Evolutionary conservation across 805 yeast genomes (phyloP), one percentile per base, ranked within the genome.

Genomic region (Candida silvicultrix): DNA sequence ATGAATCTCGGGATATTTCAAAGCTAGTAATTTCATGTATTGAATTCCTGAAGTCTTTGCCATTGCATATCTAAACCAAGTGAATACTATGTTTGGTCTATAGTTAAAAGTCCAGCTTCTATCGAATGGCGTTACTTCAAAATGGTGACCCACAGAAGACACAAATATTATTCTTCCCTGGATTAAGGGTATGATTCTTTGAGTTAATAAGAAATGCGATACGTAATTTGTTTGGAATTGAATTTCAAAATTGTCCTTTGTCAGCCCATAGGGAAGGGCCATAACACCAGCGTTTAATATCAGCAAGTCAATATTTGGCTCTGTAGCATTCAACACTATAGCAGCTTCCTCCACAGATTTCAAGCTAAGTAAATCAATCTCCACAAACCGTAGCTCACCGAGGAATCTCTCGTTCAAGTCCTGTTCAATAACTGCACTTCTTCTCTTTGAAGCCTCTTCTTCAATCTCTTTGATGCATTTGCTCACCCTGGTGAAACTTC

Each of bases 41-140:
- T 88, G 96, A 39, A 87, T 86, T 0, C 86, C 85, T 0, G 85
- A 83, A 1, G 85, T 78, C 58, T 88, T 88, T 14, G 94, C 86
- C 63, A 79, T 65, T 1, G 87, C 89, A 55, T 85, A 88, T 41
- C 96, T 67, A 46, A 85, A 68, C 86, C 89, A 83, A 0, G 92
- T 81, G 63, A 84, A 88, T 1, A 85, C 36, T 38, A 83, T 70
- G 54, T 82, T 77, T 3, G 96, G 96, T 35, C 58, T 58, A 55
- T 73, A 73, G 49, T 83, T 71, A 62, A 81, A 81, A 19, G 69
- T 66, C 45, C 69, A 65, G 44, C 68, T 65, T 56, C 82, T 63
- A 32, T 66, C 66, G 59, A 80, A 77, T 53, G 73, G 75, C 38
- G 60, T 64, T 29, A 73, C 60, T 18, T 75, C 75, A 44, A 82